A percentile compares a stretch with the other conserved stretches of the same genome.
These are phyloP conservation scores for Exserohilum turcica DNA, from an alignment of 2,329 filamentous ascomycete species.

Conservation along the genomic window DNA sequence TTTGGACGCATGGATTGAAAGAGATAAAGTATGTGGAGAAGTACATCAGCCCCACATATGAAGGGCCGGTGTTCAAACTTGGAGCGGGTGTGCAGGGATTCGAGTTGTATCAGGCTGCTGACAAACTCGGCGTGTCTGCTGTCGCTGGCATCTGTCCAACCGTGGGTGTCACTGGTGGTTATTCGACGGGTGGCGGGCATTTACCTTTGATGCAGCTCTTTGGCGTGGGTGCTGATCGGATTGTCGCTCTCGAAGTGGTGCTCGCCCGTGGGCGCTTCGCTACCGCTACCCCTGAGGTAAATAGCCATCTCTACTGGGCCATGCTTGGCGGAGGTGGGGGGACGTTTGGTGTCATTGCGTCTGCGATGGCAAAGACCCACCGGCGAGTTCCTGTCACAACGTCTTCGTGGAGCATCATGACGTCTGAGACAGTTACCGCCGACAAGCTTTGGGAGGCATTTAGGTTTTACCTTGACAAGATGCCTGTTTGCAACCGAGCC, in stretches of 20 bases:
- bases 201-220: conserved; percentile 57
- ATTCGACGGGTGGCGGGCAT: conserved; percentile 58
- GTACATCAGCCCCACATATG: conserved; percentile 33
- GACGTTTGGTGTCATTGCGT: conserved; percentile 44
- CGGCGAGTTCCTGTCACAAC: conserved; percentile 37
- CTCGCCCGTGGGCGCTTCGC: conserved; percentile 34
- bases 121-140: conserved; percentile 36
- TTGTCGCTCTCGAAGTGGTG: conserved; percentile 45
- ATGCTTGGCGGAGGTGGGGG: conserved; percentile 47
- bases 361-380: conserved; percentile 41
- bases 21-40: conserved; percentile 35
- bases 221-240: conserved; percentile 44
- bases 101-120: conserved; percentile 38
- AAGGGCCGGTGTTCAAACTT: conserved; percentile 37
- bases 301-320: conserved; percentile 47
- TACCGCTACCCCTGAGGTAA: conserved; percentile 36
- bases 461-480: conserved; percentile 28
- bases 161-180: conserved; percentile 57
- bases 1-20: conserved; percentile 41
- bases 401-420: conserved; percentile 40
- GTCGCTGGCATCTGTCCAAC: conserved; percentile 49
- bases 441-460: conserved; percentile 41
- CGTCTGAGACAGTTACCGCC: conserved; percentile 34
- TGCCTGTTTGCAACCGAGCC: conserved; percentile 31
- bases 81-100: conserved; percentile 41